phyloP scores from a whole-genome alignment of 1,284 basidiomycete species.

The Marasmius fiardii region DNA sequence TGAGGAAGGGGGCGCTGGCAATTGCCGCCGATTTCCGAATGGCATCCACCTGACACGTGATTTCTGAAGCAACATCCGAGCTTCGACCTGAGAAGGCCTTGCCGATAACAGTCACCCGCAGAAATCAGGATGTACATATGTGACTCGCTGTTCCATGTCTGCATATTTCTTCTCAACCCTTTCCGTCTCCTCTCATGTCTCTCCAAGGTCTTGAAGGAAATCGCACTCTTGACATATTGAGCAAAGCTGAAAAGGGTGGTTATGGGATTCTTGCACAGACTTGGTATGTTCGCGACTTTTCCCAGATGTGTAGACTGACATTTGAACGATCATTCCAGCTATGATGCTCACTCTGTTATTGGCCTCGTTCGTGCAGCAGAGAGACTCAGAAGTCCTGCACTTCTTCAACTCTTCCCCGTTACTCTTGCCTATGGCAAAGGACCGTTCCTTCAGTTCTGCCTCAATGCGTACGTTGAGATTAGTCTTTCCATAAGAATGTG shows the following conservation, averaged over 20 bases:
- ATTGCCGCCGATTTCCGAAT: too few relatives aligned
- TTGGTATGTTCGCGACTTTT: constrained; percentile 27
- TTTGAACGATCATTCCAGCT: constrained; percentile 25
- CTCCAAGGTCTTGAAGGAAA: constrained; percentile 25
- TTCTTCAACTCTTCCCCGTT: constrained; percentile 44
- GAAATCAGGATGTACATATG: background rate
- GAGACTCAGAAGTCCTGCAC: constrained; percentile 39
- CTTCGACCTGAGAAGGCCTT: too few relatives aligned
- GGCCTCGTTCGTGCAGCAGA: constrained; percentile 45
- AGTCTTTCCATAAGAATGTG: background rate
- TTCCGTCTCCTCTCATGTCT: background rate
- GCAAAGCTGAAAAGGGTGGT: constrained; percentile 38
- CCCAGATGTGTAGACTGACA: background rate
- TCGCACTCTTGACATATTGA: constrained; percentile 39
- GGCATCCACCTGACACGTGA: too few relatives aligned
- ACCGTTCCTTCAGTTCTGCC: constrained; percentile 43
- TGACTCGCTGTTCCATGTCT: background rate
- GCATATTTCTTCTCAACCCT: background rate
- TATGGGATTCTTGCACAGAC: constrained; percentile 44
- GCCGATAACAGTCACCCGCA: background rate
- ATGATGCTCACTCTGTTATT: constrained; percentile 43
- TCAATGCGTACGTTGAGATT: constrained; percentile 32
- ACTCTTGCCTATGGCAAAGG: constrained; percentile 44
- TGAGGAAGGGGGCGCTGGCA: too few relatives aligned
- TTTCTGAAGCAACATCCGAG: too few relatives aligned